These are phyloP conservation scores for Emydomyces testavorans DNA, from an alignment of 2,329 filamentous ascomycete species.

Conservation along the genomic window DNA sequence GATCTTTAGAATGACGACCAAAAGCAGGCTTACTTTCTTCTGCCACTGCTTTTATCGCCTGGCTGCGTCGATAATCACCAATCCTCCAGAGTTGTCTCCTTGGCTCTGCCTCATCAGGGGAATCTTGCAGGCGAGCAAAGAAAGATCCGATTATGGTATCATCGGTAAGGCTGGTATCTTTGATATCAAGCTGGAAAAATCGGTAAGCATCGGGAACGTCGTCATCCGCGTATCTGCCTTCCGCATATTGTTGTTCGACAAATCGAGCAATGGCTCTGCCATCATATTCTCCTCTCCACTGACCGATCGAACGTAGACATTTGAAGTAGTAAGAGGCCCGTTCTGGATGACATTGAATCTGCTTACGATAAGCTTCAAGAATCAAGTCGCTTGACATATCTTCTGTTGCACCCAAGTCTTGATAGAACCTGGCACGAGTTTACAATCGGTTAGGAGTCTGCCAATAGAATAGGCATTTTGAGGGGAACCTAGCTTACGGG, in stretches of 20 bases:
- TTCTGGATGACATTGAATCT: constrained; percentile 44
- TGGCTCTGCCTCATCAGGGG: constrained; percentile 45
- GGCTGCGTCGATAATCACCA: constrained; percentile 47
- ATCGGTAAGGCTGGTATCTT: constrained; percentile 41
- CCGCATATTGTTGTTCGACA: constrained; percentile 46
- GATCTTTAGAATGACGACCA: not conserved
- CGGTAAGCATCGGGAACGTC: constrained; percentile 49
- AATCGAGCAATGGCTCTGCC: constrained; percentile 45
- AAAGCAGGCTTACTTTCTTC: constrained; percentile 37
- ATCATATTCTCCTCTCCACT: constrained; percentile 41
- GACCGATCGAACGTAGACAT: constrained; percentile 50
- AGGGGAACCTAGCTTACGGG: constrained; percentile 20
- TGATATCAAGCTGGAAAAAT: constrained; percentile 45
- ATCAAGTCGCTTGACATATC: constrained; percentile 54
- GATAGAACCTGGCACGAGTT: constrained; percentile 39
- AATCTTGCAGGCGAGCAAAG: constrained; percentile 46
- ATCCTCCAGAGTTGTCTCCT: constrained; percentile 49
- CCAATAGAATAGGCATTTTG: not conserved
- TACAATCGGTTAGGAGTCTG: not conserved
- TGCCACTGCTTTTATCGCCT: constrained; percentile 47
- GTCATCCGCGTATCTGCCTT: constrained; percentile 46
- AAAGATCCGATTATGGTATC: constrained; percentile 53
- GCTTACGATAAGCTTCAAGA: constrained; percentile 50
- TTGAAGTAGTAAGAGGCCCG: constrained; percentile 53
- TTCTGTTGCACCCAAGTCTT: constrained; percentile 50